Evolutionary conservation across 2,329 filamentous ascomycete species (phyloP).

Genomic region (Claviceps monticola): DNA sequence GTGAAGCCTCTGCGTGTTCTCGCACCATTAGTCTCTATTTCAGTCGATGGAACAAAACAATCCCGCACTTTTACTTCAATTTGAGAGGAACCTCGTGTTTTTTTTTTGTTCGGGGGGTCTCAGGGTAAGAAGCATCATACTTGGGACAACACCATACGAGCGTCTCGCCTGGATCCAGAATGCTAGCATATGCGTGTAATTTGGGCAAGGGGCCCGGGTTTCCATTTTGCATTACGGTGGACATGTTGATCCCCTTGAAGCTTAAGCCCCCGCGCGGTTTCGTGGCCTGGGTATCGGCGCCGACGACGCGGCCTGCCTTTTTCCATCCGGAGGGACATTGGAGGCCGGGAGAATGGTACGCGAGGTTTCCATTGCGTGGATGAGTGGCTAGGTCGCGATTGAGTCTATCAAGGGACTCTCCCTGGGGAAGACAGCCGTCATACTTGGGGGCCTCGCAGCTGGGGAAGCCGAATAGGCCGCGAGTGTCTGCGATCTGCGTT

Average conservation of each 20-base stretch:
- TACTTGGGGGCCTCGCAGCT: slow-evolving; percentile 4
- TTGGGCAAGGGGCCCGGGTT: neutral
- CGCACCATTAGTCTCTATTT: neutral
- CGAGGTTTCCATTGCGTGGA: slow-evolving; percentile 6
- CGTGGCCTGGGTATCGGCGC: neutral
- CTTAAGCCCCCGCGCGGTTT: slow-evolving; percentile 7
- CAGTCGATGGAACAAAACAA: neutral
- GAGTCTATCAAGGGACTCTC: slow-evolving; percentile 7
- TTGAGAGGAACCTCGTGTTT: neutral
- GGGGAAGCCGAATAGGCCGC: slow-evolving; percentile 2
- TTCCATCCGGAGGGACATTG: slow-evolving; percentile 13
- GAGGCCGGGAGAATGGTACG: slow-evolving; percentile 13
- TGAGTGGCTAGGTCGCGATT: neutral
- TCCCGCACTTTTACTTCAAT: neutral
- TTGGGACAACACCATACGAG: slow-evolving; percentile 12
- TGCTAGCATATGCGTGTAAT: neutral
- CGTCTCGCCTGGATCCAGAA: slow-evolving; percentile 10
- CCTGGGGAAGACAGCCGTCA: slow-evolving; percentile 12
- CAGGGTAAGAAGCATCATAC: slow-evolving; percentile 2
- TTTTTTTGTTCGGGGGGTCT: neutral
- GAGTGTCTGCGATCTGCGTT: neutral
- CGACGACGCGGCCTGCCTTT: slow-evolving; percentile 10
- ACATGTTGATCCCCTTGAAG: slow-evolving; percentile 6
- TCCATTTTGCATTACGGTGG: neutral
- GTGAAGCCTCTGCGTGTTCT: slow-evolving; percentile 8